Base-by-base conservation (phyloP, 352 stramenopile species). In the Labyrinthula sp. region DNA sequence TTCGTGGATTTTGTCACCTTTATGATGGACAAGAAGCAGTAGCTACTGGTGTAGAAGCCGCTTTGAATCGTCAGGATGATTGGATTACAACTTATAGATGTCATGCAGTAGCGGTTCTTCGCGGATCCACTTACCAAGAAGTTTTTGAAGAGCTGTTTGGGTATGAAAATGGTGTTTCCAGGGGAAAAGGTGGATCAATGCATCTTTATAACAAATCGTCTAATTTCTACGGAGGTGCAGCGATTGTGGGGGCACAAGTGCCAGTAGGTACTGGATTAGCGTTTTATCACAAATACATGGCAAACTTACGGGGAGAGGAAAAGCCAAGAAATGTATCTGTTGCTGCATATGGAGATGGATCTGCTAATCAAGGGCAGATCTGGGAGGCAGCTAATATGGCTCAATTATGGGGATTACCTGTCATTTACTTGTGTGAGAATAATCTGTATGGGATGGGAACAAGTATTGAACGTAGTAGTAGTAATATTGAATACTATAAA, bases 401-500 rank as follows among this genome's bases (percentile, higher is more conserved):
- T 6, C 74, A 71, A 46, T 66, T 98, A 33, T 98, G 88, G 87
- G 92, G 95, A 59, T 67, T 99, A 30, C 92, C 92, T 8, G 77
- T 89, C 57, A 96, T 99, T 59, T 97, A 96, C 62, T 94, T 86
- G 62, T 96, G 96, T 66, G 92, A 99, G 67, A 99, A 99, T 75
- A 99, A 99, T 73, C 83, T 95, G 58, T 99, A 99, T 67, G 90
- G 89, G 57, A 99, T 99, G 92, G 92, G 92, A 55, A 99, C 90
- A 23, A 94, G 79, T 39, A 84, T 83, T 37, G 73, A 94, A 59
- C 78, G 90, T 50, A 92, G 89, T 55, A 93, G 81, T 30, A 82
- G 66, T 45, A 95, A 95, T 68, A 77, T 69, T 30, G 82, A 95
- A 41, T 99, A 99, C 75, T 98, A 97, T 75, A 98, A 89, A 54